A percentile compares a stretch with the other conserved stretches of the same genome.
Conservation (phyloP, 345 rosid genomes). For the Syzygium aqueum region DNA sequence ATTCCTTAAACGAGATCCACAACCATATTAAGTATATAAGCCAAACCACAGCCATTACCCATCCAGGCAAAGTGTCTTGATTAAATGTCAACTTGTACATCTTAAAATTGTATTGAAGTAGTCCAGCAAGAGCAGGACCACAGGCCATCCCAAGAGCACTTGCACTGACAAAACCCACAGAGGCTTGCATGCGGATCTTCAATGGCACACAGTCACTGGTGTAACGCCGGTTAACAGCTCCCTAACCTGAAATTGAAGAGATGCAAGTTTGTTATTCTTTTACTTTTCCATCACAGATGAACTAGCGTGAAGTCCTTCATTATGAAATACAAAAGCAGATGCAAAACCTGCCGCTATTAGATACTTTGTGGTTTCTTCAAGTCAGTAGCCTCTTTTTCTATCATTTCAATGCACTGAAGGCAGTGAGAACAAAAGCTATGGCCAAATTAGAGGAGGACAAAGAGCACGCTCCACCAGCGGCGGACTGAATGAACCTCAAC, state of each 20-base stretch:
- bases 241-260: slow-evolving; percentile 59
- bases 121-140: slow-evolving; percentile 98
- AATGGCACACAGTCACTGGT: slow-evolving; percentile 96
- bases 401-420: not conserved
- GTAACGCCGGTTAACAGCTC: slow-evolving; percentile 97
- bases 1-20: slow-evolving; percentile 81
- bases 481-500: not conserved
- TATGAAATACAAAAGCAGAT: not conserved
- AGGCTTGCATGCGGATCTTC: slow-evolving; percentile 90
- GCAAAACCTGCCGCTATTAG: not conserved
- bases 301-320: not conserved
- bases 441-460: not conserved
- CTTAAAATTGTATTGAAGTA: slow-evolving; percentile 83
- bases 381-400: not conserved
- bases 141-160: slow-evolving; percentile 99
- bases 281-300: not conserved
- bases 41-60: slow-evolving; percentile 98
- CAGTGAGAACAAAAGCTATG: not conserved
- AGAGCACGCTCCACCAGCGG: not conserved
- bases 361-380: not conserved
- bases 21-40: slow-evolving; percentile 75
- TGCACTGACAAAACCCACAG: slow-evolving; percentile 99
- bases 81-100: slow-evolving; percentile 73
- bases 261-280: slow-evolving; percentile 1
- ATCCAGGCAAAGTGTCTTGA: slow-evolving; percentile 83